Percentiles rank a stretch among this genome's conserved stretches.
These are phyloP conservation scores for Erodium chrysanthum DNA, from an alignment of 441 rosid genomes.

Conservation along the genomic window DNA sequence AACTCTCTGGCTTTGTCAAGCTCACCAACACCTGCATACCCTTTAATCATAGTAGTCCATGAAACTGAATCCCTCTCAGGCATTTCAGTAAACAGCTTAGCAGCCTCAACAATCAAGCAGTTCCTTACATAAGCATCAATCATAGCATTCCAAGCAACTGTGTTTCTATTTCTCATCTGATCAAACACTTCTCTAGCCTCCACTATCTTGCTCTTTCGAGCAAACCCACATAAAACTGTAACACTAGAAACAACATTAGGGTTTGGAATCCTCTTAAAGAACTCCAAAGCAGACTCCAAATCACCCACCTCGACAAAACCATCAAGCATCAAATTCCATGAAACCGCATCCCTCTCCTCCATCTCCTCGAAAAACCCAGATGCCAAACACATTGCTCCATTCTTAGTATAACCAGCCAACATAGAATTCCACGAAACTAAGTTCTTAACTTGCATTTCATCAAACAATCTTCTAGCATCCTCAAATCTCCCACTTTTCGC, in stretches of 20 bases:
- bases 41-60: conserved; percentile 31
- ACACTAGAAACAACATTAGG: conserved; percentile 27
- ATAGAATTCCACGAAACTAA: conserved; percentile 29
- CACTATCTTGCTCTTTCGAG: conserved; percentile 26
- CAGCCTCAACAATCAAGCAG: conserved; percentile 56
- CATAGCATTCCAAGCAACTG: conserved; percentile 62
- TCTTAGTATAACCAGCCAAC: conserved; percentile 29
- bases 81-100: conserved; percentile 45
- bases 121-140: conserved; percentile 67
- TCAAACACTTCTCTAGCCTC: conserved; percentile 48
- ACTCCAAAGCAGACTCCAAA: conserved; percentile 30
- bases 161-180: conserved; percentile 27
- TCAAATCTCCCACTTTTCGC: conserved; percentile 27
- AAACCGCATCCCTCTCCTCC: conserved; percentile 39
- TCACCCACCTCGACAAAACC: conserved; percentile 66
- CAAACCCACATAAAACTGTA: conserved; percentile 17
- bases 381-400: conserved; percentile 22
- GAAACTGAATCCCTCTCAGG: conserved; percentile 20
- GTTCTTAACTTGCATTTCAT: conserved; percentile 23
- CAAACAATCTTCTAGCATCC: conserved; percentile 26
- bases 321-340: conserved; percentile 52
- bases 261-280: conserved; percentile 24
- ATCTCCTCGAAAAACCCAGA: conserved; percentile 24
- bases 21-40: conserved; percentile 23
- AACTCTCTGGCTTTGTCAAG: conserved; percentile 27